Percentiles rank a stretch among this genome's conserved stretches.
Evolutionary conservation across 2,329 filamentous ascomycete genomes (phyloP).

Genomic region (Fusarium setosum): DNA sequence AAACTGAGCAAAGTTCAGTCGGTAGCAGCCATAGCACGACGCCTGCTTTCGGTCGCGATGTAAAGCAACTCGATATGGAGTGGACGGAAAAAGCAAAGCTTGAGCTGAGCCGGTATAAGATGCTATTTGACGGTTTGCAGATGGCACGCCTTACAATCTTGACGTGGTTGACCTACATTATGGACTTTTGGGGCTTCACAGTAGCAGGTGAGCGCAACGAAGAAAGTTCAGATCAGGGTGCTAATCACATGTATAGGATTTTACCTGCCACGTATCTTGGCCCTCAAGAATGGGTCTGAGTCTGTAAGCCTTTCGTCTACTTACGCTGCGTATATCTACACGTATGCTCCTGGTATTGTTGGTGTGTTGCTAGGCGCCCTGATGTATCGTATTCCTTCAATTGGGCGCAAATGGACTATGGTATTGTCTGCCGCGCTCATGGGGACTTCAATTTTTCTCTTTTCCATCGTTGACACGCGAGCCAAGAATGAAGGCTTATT

Average conservation of each 20-base stretch:
- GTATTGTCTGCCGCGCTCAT: constrained; percentile 57
- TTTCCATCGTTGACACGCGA: constrained; percentile 53
- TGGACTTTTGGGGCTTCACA: constrained; percentile 54
- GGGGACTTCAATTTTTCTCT: constrained; percentile 59
- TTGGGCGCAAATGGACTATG: constrained; percentile 57
- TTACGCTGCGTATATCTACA: constrained; percentile 65
- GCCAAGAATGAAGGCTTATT: constrained; percentile 53
- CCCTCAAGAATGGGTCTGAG: constrained; percentile 60
- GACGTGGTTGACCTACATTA: constrained; percentile 52
- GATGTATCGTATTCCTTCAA: constrained; percentile 51
- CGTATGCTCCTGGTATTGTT: constrained; percentile 63
- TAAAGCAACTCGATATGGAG: constrained; percentile 22
- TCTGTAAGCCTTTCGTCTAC: constrained; percentile 57
- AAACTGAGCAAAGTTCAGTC: constrained; percentile 37
- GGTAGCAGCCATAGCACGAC: constrained; percentile 29
- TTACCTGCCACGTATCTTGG: constrained; percentile 61
- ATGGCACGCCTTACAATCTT: constrained; percentile 51
- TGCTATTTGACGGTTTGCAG: constrained; percentile 46
- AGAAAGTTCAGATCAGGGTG: fast-evolving
- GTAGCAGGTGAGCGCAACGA: constrained; percentile 50
- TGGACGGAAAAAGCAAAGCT: constrained; percentile 29
- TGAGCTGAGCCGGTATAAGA: constrained; percentile 43
- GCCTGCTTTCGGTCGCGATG: constrained; percentile 22
- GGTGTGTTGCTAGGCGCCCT: constrained; percentile 60
- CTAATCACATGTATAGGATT: constrained; percentile 38